Evolutionary conservation across 2,329 filamentous ascomycete species (phyloP).

Genomic region (Ceratocystis ficicola): DNA sequence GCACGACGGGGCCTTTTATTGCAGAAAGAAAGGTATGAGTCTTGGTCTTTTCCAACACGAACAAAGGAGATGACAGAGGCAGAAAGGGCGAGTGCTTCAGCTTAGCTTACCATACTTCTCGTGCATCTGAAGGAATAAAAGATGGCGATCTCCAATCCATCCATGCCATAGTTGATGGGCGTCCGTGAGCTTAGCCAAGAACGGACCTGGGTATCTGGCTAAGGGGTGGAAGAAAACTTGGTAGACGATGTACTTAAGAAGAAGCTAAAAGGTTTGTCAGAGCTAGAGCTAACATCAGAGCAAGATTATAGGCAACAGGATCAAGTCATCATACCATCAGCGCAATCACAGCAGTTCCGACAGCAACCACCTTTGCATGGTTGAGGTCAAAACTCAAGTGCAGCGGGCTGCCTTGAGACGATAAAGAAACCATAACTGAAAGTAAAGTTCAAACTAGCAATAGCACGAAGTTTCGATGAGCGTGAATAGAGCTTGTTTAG

Average conservation of each 20-base stretch:
- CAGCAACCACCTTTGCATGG: not conserved
- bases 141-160: slow-evolving; percentile 60
- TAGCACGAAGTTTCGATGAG: too few species aligned
- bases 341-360: not conserved
- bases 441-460: not conserved
- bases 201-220: slow-evolving; percentile 51
- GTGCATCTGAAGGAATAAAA: slow-evolving; percentile 60
- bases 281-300: not conserved
- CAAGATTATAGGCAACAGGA: not conserved
- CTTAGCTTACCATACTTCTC: slow-evolving; percentile 49
- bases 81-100: slow-evolving; percentile 18
- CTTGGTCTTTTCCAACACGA: too few species aligned
- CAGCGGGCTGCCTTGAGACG: not conserved
- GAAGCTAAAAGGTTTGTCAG: not conserved
- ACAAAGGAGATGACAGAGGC: not conserved
- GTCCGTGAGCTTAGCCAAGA: slow-evolving; percentile 51
- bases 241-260: slow-evolving; percentile 38
- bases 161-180: slow-evolving; percentile 59
- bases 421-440: slow-evolving; percentile 3
- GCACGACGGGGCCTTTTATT: slow-evolving; percentile 48
- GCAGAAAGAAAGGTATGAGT: not conserved
- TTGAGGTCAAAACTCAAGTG: not conserved
- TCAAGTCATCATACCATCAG: not conserved
- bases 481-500: not conserved
- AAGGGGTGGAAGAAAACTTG: slow-evolving; percentile 52